Evolutionary conservation across 306 rosid species (phyloP).

Genomic region (Begonia loranthoides): DNA sequence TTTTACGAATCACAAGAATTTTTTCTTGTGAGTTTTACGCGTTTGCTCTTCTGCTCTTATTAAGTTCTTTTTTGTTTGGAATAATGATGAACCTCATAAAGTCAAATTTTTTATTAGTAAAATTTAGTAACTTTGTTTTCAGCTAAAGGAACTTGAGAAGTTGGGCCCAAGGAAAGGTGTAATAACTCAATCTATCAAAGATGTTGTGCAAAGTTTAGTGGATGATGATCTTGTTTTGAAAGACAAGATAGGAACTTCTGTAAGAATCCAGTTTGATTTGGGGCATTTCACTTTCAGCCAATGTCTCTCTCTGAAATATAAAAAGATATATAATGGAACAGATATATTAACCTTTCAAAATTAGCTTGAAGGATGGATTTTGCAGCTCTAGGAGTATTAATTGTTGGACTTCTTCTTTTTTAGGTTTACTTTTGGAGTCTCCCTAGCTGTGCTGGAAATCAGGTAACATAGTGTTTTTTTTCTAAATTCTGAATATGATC

Average conservation of each 20-base stretch:
- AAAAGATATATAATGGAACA: neutral
- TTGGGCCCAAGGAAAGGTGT: slow-evolving; percentile 85
- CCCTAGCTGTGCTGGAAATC: slow-evolving; percentile 96
- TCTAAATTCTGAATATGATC: no score
- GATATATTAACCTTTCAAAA: no score
- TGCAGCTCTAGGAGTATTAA: no score
- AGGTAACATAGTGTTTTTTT: slow-evolving; percentile 35
- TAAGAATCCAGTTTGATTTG: slow-evolving; percentile 28
- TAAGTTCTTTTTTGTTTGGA: neutral
- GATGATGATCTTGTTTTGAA: slow-evolving; percentile 91
- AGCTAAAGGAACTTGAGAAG: slow-evolving; percentile 98
- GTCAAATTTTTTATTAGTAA: neutral
- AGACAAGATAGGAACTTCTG: slow-evolving; percentile 97
- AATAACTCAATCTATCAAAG: slow-evolving; percentile 88
- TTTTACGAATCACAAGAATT: slow-evolving; percentile 86
- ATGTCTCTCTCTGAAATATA: neutral
- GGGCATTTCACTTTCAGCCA: neutral
- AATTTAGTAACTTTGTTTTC: slow-evolving; percentile 11
- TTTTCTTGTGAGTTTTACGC: slow-evolving; percentile 41
- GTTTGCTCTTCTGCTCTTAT: neutral
- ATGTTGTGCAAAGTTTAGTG: slow-evolving; percentile 83
- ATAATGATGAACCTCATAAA: neutral
- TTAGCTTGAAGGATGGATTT: no score
- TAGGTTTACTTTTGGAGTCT: slow-evolving; percentile 98
- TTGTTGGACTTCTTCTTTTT: neutral